phyloP scores from a whole-genome alignment of 192 early-diverging fungal genomes.

The Coemansia asiatica region DNA sequence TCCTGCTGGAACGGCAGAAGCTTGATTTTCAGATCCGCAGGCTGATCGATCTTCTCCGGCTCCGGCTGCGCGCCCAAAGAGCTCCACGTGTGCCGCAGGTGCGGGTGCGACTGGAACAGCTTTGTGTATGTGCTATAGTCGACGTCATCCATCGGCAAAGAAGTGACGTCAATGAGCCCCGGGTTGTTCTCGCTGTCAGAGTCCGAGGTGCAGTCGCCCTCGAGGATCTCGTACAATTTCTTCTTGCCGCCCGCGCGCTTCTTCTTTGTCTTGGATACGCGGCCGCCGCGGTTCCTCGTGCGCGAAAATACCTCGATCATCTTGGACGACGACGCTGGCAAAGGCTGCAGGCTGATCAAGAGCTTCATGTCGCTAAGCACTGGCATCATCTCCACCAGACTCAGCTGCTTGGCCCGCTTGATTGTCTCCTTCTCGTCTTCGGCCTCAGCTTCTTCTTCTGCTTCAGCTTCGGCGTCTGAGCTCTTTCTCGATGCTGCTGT shows the following conservation, averaged over 20 bases:
- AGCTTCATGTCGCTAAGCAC: slow-evolving; percentile 40
- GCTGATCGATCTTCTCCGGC: slow-evolving; percentile 58
- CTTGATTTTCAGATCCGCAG: slow-evolving; percentile 63
- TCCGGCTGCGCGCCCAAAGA: slow-evolving; percentile 10
- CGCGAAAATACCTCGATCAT: not conserved
- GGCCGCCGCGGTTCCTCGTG: slow-evolving; percentile 11
- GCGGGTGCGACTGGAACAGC: slow-evolving; percentile 42
- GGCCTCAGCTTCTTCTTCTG: not conserved
- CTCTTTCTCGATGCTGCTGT: not conserved
- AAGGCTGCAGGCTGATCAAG: slow-evolving; percentile 9
- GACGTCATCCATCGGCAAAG: slow-evolving; percentile 26
- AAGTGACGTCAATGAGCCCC: slow-evolving; percentile 11
- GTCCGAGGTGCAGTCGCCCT: slow-evolving; percentile 21
- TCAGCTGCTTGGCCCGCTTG: not conserved
- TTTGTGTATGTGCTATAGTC: slow-evolving; percentile 38
- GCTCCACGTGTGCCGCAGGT: slow-evolving; percentile 42
- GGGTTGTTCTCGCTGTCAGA: slow-evolving; percentile 7
- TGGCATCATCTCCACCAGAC: slow-evolving; percentile 39
- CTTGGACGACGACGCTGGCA: not conserved
- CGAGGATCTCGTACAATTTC: slow-evolving; percentile 19
- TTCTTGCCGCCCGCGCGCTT: slow-evolving; percentile 8
- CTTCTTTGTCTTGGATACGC: slow-evolving; percentile 2
- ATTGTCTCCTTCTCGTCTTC: not conserved
- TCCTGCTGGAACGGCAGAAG: slow-evolving; percentile 89
- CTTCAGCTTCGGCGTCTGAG: not conserved